Evolutionary conservation across 176 grass and related monocot species (phyloP), one percentile per base, ranked within the genome.

Genomic region (Oryza meyeriana): DNA sequence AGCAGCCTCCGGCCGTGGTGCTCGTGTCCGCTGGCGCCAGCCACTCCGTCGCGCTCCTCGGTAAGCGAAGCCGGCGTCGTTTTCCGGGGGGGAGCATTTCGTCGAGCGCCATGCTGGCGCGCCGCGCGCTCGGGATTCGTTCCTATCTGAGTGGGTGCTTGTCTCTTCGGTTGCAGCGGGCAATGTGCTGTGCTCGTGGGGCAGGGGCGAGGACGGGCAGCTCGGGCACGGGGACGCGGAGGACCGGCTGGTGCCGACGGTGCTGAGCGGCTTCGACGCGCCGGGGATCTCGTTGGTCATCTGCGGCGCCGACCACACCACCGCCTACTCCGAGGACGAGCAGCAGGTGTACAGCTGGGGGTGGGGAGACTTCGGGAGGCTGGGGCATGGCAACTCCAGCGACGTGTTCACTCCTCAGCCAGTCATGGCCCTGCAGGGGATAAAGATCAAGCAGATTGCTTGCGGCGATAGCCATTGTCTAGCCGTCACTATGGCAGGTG

Each of bases 261-360:
- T 99, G 59, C 71, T 99, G 22, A 95, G 79, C 74, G 81, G 77
- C 66, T 90, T 99, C 76, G 87, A 91, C 44, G 77, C 68, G 85
- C 84, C 87, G 10, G 88, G 83, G 75, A 92, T 95, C 63, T 47
- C 72, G 75, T 91, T 89, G 17, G 85, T 99, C 70, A 95, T 87
- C 79, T 99, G 96, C 88, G 96, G 96, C 38, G 96, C 96, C 32
- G 96, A 99, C 82, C 96, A 99, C 84, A 99, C 96, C 68, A 99
- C 91, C 35, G 96, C 96, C 25, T 93, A 88, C 85, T 99, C 93
- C 52, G 87, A 95, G 85, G 83, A 79, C 40, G 85, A 93, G 72
- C 64, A 61, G 44, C 93, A 99, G 83, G 85, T 95, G 42, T 99
- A 99, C 70, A 99, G 96, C 81, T 99, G 96, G 96, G 96, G 96